Evolutionary conservation across 176 grass and related monocot genomes (phyloP).

Genomic region (Triticum urartu): DNA sequence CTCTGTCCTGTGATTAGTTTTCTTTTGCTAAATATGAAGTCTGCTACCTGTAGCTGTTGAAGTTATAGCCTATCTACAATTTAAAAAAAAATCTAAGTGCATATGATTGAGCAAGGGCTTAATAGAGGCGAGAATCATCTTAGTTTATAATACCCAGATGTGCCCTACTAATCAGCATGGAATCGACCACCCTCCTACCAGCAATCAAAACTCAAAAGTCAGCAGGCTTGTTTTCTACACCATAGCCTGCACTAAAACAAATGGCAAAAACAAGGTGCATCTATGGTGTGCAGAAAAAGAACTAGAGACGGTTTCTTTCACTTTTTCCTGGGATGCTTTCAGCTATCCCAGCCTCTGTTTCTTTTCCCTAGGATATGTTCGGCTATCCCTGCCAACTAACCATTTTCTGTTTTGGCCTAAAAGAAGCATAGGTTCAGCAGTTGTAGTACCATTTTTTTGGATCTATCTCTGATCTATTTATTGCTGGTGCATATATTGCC

Average conservation of each 20-base stretch:
- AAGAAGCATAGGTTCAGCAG: constrained; percentile 11
- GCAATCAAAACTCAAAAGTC: constrained; percentile 36
- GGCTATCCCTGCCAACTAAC: constrained; percentile 12
- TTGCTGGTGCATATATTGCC: constrained; percentile 15
- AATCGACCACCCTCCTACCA: constrained; percentile 35
- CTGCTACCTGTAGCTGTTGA: constrained; percentile 24
- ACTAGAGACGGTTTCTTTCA: constrained; percentile 2
- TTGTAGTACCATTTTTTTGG: constrained; percentile 2
- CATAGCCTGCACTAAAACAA: constrained; percentile 4
- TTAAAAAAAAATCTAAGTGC: neutral
- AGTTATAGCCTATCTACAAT: neutral
- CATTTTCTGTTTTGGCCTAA: neutral
- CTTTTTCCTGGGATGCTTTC: constrained; percentile 13
- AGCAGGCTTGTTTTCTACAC: constrained; percentile 27
- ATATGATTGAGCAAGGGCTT: constrained; percentile 25
- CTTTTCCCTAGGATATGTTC: constrained; percentile 18
- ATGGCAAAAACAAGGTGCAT: constrained; percentile 23
- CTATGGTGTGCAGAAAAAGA: neutral
- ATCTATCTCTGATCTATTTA: constrained; percentile 19
- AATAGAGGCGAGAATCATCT: neutral
- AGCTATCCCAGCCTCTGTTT: neutral
- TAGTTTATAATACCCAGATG: constrained; percentile 33
- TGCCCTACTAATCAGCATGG: constrained; percentile 33
- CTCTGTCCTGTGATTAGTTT: neutral
- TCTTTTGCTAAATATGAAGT: neutral